These are phyloP conservation scores for Colletotrichum sp. DNA, from an alignment of 2,329 filamentous ascomycete genomes.

Conservation along the genomic window DNA sequence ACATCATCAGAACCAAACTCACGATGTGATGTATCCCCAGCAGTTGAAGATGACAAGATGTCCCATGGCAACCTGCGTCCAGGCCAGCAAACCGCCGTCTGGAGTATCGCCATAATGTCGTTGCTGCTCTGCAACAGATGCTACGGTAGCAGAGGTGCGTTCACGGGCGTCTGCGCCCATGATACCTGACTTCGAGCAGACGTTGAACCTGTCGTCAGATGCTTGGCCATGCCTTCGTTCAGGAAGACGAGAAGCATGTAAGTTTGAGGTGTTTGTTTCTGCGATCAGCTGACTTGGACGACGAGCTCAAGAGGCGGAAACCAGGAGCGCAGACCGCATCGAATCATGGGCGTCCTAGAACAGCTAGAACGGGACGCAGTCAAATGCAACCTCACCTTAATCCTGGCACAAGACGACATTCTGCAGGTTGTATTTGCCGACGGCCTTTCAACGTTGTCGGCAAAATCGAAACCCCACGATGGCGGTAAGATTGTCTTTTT, in stretches of 20 bases:
- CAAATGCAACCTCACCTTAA: background rate
- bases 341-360: background rate
- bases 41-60: background rate
- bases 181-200: background rate
- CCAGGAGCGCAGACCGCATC: no score
- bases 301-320: background rate
- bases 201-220: background rate
- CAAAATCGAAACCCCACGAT: background rate
- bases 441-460: background rate
- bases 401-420: background rate
- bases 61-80: background rate
- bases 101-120: background rate
- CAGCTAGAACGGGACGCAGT: background rate
- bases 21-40: background rate
- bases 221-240: background rate
- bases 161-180: background rate
- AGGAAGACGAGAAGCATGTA: background rate
- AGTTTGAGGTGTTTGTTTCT: background rate
- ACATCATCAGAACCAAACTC: fast-evolving
- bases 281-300: background rate
- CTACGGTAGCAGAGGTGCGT: background rate
- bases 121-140: background rate
- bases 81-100: background rate
- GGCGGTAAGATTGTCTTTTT: background rate
- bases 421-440: background rate